phyloP scores from a whole-genome alignment of 2,329 filamentous ascomycete genomes.

The Phyllosticta citrichinensis region DNA sequence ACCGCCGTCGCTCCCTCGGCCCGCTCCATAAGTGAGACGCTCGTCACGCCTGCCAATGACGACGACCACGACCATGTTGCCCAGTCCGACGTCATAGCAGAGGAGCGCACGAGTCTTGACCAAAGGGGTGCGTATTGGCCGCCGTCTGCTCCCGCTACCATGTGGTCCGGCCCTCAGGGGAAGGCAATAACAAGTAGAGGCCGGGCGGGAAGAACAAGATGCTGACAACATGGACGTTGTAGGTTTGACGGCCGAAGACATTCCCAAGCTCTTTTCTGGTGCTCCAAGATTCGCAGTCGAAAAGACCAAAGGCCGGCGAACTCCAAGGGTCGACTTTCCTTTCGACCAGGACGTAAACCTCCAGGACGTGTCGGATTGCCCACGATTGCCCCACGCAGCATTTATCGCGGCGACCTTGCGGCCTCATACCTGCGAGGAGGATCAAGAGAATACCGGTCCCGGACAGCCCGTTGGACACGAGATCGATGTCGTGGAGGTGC shows the following conservation, averaged over 20 bases:
- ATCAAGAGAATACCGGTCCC: conserved; percentile 12
- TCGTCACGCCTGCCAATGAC: not conserved
- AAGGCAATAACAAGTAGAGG: not conserved
- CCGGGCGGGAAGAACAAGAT: not conserved
- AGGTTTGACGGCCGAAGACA: conserved; percentile 44
- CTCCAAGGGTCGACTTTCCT: conserved; percentile 56
- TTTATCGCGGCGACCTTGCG: conserved; percentile 26
- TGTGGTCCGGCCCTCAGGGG: conserved; percentile 7
- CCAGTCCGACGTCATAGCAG: conserved; percentile 2
- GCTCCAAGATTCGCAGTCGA: conserved; percentile 62
- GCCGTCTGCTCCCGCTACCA: conserved; percentile 4
- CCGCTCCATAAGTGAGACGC: not conserved
- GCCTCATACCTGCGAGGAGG: conserved; percentile 14
- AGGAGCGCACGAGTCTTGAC: conserved; percentile 3
- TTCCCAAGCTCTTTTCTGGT: conserved; percentile 65
- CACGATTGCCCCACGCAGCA: conserved; percentile 23
- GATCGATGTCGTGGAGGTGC: conserved; percentile 40
- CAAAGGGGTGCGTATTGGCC: conserved; percentile 8
- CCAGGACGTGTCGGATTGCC: conserved; percentile 50
- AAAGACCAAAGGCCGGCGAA: conserved; percentile 49
- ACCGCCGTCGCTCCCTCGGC: conserved; percentile 1
- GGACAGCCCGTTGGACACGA: conserved; percentile 21
- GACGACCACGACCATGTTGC: not conserved
- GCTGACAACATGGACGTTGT: conserved; percentile 15
- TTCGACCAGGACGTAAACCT: conserved; percentile 55